phyloP scores from a whole-genome alignment of 2,329 filamentous ascomycete species.

The Trichoderma brevicompactum region DNA sequence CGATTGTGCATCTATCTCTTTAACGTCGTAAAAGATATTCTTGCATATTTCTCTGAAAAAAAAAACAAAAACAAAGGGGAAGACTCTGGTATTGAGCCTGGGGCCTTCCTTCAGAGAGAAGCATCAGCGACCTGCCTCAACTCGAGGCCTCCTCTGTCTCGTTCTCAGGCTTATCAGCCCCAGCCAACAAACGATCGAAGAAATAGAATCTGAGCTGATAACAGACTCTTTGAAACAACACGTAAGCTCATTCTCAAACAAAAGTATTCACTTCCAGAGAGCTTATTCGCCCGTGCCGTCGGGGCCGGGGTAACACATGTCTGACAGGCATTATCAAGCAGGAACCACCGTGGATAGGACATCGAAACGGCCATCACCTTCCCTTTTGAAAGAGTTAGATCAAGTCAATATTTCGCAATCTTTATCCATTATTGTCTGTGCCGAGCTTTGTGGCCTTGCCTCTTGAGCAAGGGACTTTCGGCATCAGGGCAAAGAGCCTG shows the following conservation, averaged over 20 bases:
- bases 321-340: conserved; percentile 25
- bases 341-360: conserved; percentile 1
- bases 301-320: conserved; percentile 29
- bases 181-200: neutral
- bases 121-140: neutral
- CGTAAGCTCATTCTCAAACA: conserved; percentile 11
- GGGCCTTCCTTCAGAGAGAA: neutral
- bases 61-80: too few relatives aligned
- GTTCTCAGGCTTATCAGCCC: neutral
- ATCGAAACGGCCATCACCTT: conserved; percentile 18
- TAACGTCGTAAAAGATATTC: neutral
- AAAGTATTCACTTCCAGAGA: neutral
- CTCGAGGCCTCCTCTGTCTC: neutral
- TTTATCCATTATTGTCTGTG: neutral
- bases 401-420: conserved; percentile 15
- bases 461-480: neutral
- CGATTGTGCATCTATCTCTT: neutral
- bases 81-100: neutral
- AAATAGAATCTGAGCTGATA: neutral
- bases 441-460: neutral
- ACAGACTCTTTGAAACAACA: neutral
- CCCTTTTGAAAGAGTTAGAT: conserved; percentile 16
- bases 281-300: conserved; percentile 29
- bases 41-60: neutral
- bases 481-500: neutral